Base-by-base conservation (phyloP, 805 yeast genomes). In the Zygoascus flipseniorum region DNA sequence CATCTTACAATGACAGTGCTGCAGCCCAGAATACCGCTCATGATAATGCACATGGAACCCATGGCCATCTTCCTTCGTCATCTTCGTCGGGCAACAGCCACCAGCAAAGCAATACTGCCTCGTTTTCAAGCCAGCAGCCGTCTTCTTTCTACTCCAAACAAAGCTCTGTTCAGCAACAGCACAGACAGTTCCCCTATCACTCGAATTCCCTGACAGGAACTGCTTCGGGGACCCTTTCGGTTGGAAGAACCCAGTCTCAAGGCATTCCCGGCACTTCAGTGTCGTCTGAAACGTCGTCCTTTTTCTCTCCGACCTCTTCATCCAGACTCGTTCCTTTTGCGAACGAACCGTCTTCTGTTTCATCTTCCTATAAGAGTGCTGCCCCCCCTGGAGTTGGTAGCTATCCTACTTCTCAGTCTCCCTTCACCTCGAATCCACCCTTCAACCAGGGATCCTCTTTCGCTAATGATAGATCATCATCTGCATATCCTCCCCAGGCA, bases 281-380 rank as follows among this genome's bases (percentile, higher is more conserved):
- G 18, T 42, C 56, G 41, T 43, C 56, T 8, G 57, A 56, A 14
- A 60, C 61, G 16, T 58, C 65, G 26, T 51, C 64, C 20, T 61
- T 54, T 43, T 62, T 63, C 54, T 60, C 64, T 39, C 60, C 65
- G 19, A 54, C 65, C 23, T 55, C 67, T 6, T 49, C 60, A 11
- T 61, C 68, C n/a, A 53, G 58, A 31, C 55, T 48, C 31, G 62
- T 62, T 16, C 63, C 65, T 8, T 56, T 58, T 50, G 58, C 66
- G 9, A 63, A 59, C 50, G 66, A 62, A 52, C 69, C 69, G 23
- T 54, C 62, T 32, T 55, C 61, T 23, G 63, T 62, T 9, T 55
- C 62, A 13, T 55, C 63, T n/a, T 54, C 59, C 11, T 64, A 62
- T 58, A 63, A 59, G 42, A 48, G 58, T 32, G 64, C 61, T 31